Evolutionary conservation across 2,329 filamentous ascomycete species (phyloP).

Genomic region (Pyricularia pennisetigena): DNA sequence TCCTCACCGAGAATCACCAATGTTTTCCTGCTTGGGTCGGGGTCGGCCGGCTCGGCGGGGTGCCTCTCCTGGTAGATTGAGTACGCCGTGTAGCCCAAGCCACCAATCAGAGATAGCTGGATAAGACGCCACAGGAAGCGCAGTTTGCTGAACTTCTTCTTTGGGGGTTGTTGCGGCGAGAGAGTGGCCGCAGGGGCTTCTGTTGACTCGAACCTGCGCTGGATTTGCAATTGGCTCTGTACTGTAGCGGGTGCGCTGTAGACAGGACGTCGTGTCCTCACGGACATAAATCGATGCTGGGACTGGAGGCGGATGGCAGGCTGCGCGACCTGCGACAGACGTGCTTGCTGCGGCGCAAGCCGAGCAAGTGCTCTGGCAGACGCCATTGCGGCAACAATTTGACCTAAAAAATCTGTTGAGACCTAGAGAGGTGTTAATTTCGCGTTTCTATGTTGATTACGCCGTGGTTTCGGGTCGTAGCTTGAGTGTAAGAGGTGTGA

Average conservation of each 20-base stretch:
- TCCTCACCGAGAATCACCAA: constrained; percentile 79
- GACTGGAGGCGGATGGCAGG: constrained; percentile 9
- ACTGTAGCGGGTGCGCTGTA: not conserved
- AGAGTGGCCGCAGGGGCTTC: constrained; percentile 12
- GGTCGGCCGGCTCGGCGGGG: constrained; percentile 66
- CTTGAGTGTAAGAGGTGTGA: not conserved
- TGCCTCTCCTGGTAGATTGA: constrained; percentile 75
- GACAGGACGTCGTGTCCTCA: not conserved
- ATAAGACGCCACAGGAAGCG: constrained; percentile 77
- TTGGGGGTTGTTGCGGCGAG: constrained; percentile 20
- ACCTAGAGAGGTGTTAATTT: not conserved
- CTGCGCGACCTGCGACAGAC: constrained; percentile 10
- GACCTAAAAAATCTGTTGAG: not conserved
- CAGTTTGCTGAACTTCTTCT: constrained; percentile 56
- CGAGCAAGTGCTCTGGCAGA: constrained; percentile 21
- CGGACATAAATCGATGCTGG: not conserved
- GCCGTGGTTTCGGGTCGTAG: not conserved
- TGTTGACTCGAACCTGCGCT: constrained; percentile 6
- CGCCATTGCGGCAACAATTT: constrained; percentile 18
- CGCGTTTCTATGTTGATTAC: not conserved
- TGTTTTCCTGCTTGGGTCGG: constrained; percentile 90
- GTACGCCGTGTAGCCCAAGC: constrained; percentile 65
- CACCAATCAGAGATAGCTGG: constrained; percentile 63
- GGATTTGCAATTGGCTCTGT: not conserved
- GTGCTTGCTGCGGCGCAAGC: constrained; percentile 18